Evolutionary conservation across 2,329 filamentous ascomycete species (phyloP).

Genomic region (Aspergillus intermedius): DNA sequence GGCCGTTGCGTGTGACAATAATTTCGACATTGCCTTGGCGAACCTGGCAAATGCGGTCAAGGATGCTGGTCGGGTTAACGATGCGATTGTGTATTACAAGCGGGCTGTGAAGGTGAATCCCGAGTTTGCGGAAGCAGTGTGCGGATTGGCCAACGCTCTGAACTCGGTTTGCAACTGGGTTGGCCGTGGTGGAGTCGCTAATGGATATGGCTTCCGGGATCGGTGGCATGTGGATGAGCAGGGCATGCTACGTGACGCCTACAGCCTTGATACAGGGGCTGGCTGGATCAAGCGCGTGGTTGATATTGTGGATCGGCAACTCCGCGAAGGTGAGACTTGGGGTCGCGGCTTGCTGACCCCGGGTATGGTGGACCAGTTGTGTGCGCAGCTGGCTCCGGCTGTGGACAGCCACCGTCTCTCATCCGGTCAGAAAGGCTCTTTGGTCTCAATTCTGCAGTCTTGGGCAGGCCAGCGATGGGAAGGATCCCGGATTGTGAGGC

Average conservation of each 20-base stretch:
- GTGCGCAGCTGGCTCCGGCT: constrained; percentile 40
- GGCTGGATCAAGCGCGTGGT: constrained; percentile 89
- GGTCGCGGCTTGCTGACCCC: constrained; percentile 64
- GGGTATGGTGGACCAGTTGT: constrained; percentile 47
- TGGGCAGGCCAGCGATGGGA: constrained; percentile 81
- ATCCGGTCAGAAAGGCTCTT: constrained; percentile 17
- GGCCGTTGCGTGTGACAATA: constrained; percentile 84
- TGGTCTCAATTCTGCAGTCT: constrained; percentile 36
- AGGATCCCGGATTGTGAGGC: constrained; percentile 72
- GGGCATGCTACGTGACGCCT: constrained; percentile 74
- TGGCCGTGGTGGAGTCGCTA: constrained; percentile 75
- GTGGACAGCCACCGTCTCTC: constrained; percentile 20
- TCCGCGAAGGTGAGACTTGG: constrained; percentile 80
- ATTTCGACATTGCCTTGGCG: constrained; percentile 92
- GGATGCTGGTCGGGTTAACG: constrained; percentile 83
- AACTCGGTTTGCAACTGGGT: constrained; percentile 97
- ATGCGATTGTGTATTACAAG: constrained; percentile 88
- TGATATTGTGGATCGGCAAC: constrained; percentile 81
- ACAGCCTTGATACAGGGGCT: constrained; percentile 53
- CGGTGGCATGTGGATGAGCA: constrained; percentile 87
- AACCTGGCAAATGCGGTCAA: constrained; percentile 98
- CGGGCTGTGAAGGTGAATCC: constrained; percentile 87
- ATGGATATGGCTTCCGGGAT: constrained; percentile 68
- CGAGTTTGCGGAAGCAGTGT: constrained; percentile 94
- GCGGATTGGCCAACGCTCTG: constrained; percentile 85